These are phyloP conservation scores for Nigrospora oryzae DNA, from an alignment of 2,329 filamentous ascomycete genomes.

Conservation along the genomic window DNA sequence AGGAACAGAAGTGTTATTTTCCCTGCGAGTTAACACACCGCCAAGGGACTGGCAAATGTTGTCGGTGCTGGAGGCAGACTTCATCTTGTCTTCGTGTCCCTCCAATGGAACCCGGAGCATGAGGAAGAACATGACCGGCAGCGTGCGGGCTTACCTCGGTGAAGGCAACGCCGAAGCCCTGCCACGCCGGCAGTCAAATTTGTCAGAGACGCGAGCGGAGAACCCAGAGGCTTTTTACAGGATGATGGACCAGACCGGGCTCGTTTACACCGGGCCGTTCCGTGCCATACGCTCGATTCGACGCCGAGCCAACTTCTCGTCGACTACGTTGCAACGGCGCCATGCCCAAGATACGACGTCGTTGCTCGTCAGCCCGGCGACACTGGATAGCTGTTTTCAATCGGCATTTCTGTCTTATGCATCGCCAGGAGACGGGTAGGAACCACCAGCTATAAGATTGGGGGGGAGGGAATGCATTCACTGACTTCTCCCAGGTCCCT, in stretches of 20 bases:
- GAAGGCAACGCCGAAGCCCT: conserved; percentile 14
- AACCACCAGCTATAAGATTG: not conserved
- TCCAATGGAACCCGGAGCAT: conserved; percentile 21
- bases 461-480: not conserved
- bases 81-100: conserved; percentile 24
- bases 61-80: conserved; percentile 17
- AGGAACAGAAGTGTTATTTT: conserved; percentile 28
- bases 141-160: conserved; percentile 22
- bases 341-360: conserved; percentile 27
- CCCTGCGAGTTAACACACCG: conserved; percentile 15
- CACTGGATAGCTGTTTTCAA: conserved; percentile 31
- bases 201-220: conserved; percentile 23
- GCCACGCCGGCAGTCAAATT: conserved; percentile 10
- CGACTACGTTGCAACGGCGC: conserved; percentile 17
- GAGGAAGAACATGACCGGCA: conserved; percentile 25
- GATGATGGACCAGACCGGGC: conserved; percentile 28
- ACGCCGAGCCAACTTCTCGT: conserved; percentile 25
- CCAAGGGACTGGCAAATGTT: conserved; percentile 1
- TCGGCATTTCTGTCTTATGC: conserved; percentile 31
- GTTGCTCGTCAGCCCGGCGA: conserved; percentile 28
- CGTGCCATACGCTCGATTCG: conserved; percentile 21
- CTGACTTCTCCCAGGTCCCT: conserved; percentile 18
- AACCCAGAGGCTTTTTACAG: conserved; percentile 25
- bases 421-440: conserved; percentile 28
- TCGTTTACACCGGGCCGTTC: conserved; percentile 31